Evolutionary conservation across 805 yeast species (phyloP), one percentile per base, ranked within the genome.

Genomic region (Kregervanrija fluxuum): DNA sequence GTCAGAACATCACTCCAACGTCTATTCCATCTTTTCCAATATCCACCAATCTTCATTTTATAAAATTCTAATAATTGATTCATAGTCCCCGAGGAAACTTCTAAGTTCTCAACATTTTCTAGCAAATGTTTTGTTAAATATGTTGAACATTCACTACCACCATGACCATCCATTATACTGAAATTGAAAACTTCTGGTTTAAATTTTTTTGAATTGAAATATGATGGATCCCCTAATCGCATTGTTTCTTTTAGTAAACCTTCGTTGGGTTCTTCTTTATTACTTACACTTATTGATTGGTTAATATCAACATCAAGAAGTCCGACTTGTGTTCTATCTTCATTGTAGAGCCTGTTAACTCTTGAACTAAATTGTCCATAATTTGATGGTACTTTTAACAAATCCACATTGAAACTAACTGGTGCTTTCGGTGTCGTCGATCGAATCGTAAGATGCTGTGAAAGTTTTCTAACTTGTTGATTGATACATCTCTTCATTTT

Each of bases 161-260:
- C 99, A 65, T 93, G 99, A 9, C 99, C 99, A 65, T 93, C 99
- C 62, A 85, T 89, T 1, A 93, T 74, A 38, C 79, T 77, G 55
- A 86, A 80, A 52, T 77, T 79, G 65, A 91, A 85, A 14, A 81
- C 79, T 41, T 66, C 54, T 2, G 47, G 44, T 6, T 22, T 22
- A 22, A 22, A 22, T 22, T 22, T 22, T 22, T 22, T 22, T 22
- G 28, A 22, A 22, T 22, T 22, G 8, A 22, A 22, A 6, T 8
- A 35, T 11, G 30, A 48, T 42, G 35, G 40, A 37, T 35, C 47
- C 51, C 3, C 44, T 40, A 8, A 45, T 33, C 34, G 52, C 42
- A 33, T 46, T 38, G 49, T 6, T 37, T 32, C 35, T 50, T 52
- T 36, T 51, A 47, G 6, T 31, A 38, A 8, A 37, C 44, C 35